These are phyloP conservation scores for Lentinula detonsa DNA, from an alignment of 768 basidiomycete genomes.

Conservation along the genomic window DNA sequence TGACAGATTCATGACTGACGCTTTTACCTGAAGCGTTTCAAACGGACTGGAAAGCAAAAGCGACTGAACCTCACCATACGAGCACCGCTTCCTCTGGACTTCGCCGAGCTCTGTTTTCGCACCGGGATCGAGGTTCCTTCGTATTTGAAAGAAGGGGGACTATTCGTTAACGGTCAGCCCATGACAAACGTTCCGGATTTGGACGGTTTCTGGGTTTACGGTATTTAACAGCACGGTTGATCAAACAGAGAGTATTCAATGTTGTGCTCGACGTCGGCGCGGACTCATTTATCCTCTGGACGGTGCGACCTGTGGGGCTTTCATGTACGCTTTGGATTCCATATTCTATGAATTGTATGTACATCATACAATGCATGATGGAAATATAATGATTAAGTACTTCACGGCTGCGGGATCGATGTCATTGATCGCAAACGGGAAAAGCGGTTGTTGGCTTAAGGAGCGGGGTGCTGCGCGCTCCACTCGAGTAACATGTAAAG, in stretches of 20 bases:
- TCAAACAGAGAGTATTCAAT: not conserved
- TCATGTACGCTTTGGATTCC: no score
- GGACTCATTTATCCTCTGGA: no score
- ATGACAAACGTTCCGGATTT: conserved; percentile 15
- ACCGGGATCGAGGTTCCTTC: conserved; percentile 34
- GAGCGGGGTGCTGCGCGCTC: not conserved
- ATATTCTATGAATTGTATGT: no score
- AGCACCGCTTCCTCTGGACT: conserved; percentile 55
- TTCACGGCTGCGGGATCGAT: no score
- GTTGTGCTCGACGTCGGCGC: no score
- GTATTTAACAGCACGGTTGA: no score
- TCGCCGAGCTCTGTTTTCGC: conserved; percentile 42
- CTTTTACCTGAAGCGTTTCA: conserved; percentile 37
- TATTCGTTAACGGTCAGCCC: conserved; percentile 38
- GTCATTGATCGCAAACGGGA: no score
- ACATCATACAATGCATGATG: no score
- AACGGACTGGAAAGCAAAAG: conserved; percentile 33
- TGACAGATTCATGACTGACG: no score
- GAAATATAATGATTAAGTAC: no score
- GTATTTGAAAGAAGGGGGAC: conserved; percentile 33
- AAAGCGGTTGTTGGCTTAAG: no score
- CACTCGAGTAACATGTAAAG: not conserved
- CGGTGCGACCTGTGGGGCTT: no score
- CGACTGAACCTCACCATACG: conserved; percentile 46
- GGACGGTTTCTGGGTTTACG: not conserved